phyloP scores from a whole-genome alignment of 257 asterid genomes.

The Plantago ovata region DNA sequence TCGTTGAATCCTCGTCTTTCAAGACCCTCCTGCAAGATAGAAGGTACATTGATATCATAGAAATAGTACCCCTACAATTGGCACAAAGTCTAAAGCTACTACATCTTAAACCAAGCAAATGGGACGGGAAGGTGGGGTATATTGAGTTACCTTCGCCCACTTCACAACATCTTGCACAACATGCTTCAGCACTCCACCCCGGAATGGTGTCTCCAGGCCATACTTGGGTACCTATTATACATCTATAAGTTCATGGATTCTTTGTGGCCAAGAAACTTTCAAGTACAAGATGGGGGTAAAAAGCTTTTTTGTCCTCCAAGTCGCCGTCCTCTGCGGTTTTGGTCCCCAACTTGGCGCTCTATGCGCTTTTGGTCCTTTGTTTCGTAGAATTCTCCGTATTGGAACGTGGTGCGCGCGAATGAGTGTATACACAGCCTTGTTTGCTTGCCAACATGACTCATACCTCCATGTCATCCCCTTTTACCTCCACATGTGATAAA shows the following conservation, averaged over 20 bases:
- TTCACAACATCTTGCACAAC: slow-evolving; percentile 83
- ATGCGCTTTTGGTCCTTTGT: too few relatives aligned
- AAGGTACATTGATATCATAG: neutral
- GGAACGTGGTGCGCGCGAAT: too few relatives aligned
- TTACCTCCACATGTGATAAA: too few relatives aligned
- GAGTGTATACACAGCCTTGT: too few relatives aligned
- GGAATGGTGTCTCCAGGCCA: slow-evolving; percentile 92
- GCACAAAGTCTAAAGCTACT: neutral
- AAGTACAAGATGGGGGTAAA: too few relatives aligned
- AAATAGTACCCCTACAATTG: neutral
- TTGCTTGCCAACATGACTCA: too few relatives aligned
- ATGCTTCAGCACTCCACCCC: slow-evolving; percentile 92
- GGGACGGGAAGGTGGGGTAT: neutral
- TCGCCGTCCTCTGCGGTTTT: too few relatives aligned
- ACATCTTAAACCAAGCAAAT: neutral
- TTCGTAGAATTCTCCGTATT: too few relatives aligned
- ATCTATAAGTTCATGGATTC: slow-evolving; percentile 17
- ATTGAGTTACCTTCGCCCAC: slow-evolving; percentile 53
- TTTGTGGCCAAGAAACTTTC: neutral
- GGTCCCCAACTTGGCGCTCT: too few relatives aligned
- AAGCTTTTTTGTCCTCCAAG: too few relatives aligned
- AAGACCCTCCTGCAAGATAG: slow-evolving; percentile 66
- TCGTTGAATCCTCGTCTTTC: slow-evolving; percentile 94
- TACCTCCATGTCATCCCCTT: too few relatives aligned
- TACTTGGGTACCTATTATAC: slow-evolving; percentile 60